Evolutionary conservation across 73 alveolate species (phyloP), one percentile per base, ranked within the genome.

Genomic region (Tetrahymena malaccensis): DNA sequence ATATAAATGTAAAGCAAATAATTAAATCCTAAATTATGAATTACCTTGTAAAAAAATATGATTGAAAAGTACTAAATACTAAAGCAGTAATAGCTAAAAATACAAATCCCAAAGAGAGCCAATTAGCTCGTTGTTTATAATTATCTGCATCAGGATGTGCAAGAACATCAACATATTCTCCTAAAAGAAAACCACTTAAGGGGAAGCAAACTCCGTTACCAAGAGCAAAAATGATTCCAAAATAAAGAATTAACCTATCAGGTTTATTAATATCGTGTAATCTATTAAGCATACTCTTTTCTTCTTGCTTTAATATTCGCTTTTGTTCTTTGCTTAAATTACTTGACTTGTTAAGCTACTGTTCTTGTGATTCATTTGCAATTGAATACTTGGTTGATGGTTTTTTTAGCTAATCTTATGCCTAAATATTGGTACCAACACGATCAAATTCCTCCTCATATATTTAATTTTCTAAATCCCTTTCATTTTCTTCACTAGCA

Each of bases 121-220:
- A 70, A 70, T 70, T 70, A 12, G 89, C 19, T 70, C 89, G 22
- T 25, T 70, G 5, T 70, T 31, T 70, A n/a, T 19, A 70, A n/a
- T 70, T 34, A 31, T n/a, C 37, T 25, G 89, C 89, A 9, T 11
- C 89, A 5, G 89, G 89, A 25, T 70, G 22, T 27, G 89, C n/a
- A 11, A 94, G 94, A 5, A 55, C 95, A 35, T 43, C 93, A n/a
- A 94, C 93, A 0, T 84, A 44, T 10, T 94, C 96, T 11, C 95
- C 85, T n/a, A 94, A n/a, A 10, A 94, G 43, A 85, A 84, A 44
- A 34, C 95, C 93, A 25, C 57, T 84, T n/a, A 94, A 35, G 22
- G 96, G 96, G 37, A 84, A 94, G 1, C 85, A 84, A 9, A 93
- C 43, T 8, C 96, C 96, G 40, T 94, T 94, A 6, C 85, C 34